A percentile compares a stretch with the other conserved stretches of the same genome.
Evolutionary conservation across 257 asterid species (phyloP).

Genomic region (Solanum virginianum): DNA sequence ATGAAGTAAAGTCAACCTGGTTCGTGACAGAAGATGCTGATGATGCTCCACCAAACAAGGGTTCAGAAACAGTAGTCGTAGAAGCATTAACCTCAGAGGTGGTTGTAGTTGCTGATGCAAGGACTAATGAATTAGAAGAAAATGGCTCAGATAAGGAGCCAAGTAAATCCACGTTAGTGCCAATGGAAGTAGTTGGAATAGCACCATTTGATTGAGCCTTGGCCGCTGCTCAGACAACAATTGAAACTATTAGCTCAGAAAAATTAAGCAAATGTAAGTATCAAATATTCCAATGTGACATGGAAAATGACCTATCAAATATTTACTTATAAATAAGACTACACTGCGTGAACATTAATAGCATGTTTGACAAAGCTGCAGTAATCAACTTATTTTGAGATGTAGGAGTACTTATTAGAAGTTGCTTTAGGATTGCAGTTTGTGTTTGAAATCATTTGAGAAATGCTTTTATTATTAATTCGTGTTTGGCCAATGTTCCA

Average conservation of each 20-base stretch:
- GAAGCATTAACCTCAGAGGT: conserved; percentile 37
- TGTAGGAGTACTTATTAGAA: not conserved
- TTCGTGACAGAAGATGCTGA: conserved; percentile 26
- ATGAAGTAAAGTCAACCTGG: conserved; percentile 35
- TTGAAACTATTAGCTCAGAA: not conserved
- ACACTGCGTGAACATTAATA: not conserved
- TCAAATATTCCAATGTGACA: not conserved
- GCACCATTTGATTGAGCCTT: conserved; percentile 20
- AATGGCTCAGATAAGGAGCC: conserved; percentile 61
- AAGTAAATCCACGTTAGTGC: conserved; percentile 58
- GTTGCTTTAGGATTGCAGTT: not conserved
- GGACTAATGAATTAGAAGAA: conserved; percentile 57
- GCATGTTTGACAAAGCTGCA: not conserved
- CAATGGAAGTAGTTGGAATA: conserved; percentile 25
- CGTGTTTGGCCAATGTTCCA: not conserved
- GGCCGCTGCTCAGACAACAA: conserved; percentile 31
- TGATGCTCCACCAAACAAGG: conserved; percentile 26
- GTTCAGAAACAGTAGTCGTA: conserved; percentile 26
- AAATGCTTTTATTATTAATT: not conserved
- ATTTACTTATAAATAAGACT: not conserved
- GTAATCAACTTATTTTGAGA: not conserved
- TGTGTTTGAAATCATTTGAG: not conserved
- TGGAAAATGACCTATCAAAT: not conserved
- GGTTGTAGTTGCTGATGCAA: conserved; percentile 36
- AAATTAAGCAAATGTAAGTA: not conserved